phyloP scores from a whole-genome alignment of 163 green algal species.

The Chlamydomonas reinhardtii region DNA sequence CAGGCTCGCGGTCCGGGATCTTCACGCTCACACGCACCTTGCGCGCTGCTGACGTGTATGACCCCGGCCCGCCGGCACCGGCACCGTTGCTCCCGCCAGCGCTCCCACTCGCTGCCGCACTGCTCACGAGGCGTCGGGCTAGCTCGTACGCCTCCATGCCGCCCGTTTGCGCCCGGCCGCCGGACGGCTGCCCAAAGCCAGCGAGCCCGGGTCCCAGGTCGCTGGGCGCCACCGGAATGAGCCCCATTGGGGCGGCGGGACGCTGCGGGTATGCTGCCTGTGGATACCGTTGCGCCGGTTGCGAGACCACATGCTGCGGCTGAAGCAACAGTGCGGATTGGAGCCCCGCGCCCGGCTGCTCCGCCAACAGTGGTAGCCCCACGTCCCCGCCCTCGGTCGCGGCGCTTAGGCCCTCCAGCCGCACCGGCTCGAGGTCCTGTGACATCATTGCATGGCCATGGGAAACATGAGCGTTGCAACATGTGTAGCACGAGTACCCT shows the following conservation, averaged over 20 bases:
- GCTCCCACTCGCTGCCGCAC: background rate
- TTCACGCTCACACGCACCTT: conserved; percentile 42
- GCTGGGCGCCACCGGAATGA: no score
- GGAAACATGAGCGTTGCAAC: no score
- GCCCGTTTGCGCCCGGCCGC: background rate
- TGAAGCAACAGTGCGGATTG: background rate
- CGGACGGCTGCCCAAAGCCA: no score
- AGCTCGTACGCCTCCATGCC: conserved; percentile 34
- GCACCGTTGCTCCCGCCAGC: background rate
- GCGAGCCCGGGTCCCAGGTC: no score
- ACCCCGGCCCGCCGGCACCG: no score
- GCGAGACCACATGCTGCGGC: no score
- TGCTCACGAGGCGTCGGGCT: conserved; percentile 29
- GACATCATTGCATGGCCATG: no score
- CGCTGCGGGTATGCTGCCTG: no score
- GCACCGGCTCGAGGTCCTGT: conserved; percentile 25
- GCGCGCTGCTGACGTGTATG: background rate
- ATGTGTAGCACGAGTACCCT: no score
- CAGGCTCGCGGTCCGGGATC: conserved; percentile 30
- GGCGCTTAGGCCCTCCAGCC: conserved; percentile 6
- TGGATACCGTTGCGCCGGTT: no score
- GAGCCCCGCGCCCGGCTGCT: no score
- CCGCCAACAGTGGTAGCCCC: background rate
- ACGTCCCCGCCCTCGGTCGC: background rate
- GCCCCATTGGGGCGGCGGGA: no score